phyloP scores from a whole-genome alignment of 108 stramenopile species.

The Nitzschia sp. region DNA sequence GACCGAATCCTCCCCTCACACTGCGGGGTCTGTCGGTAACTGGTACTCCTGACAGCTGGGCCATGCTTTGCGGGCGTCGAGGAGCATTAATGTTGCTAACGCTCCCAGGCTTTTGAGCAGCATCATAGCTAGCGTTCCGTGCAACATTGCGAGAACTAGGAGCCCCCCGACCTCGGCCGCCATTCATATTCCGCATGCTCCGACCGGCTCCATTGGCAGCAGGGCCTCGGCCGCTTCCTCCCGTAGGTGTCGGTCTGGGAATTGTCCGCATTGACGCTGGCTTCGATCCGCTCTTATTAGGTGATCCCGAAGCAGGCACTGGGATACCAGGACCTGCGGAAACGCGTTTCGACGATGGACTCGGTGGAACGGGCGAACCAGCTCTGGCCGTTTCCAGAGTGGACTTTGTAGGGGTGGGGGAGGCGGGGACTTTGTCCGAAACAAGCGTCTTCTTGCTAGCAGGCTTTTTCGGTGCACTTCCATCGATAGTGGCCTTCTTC shows the following conservation, averaged over 20 bases:
- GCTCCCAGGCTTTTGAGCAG: background rate
- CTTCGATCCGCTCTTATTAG: background rate
- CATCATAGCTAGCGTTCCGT: background rate
- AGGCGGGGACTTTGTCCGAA: background rate
- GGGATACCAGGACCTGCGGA: background rate
- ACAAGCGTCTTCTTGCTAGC: background rate
- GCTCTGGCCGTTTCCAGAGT: background rate
- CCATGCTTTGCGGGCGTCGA: constrained; percentile 8
- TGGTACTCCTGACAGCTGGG: background rate
- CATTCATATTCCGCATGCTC: background rate
- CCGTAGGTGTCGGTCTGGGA: too few species aligned
- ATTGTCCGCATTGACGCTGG: background rate
- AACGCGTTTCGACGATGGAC: background rate
- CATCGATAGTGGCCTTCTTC: too few species aligned
- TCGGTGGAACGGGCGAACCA: background rate
- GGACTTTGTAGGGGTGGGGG: background rate
- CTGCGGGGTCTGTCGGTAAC: background rate
- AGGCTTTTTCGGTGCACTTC: background rate
- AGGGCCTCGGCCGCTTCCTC: background rate
- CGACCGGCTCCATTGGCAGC: background rate
- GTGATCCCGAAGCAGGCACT: background rate
- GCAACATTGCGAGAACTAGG: background rate
- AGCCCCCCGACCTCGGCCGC: background rate
- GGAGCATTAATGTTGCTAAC: background rate
- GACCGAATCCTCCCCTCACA: background rate